A percentile compares a stretch with the other conserved stretches of the same genome.
These are phyloP conservation scores for Gossypium turneri DNA, from an alignment of 345 rosid species.

Conservation along the genomic window DNA sequence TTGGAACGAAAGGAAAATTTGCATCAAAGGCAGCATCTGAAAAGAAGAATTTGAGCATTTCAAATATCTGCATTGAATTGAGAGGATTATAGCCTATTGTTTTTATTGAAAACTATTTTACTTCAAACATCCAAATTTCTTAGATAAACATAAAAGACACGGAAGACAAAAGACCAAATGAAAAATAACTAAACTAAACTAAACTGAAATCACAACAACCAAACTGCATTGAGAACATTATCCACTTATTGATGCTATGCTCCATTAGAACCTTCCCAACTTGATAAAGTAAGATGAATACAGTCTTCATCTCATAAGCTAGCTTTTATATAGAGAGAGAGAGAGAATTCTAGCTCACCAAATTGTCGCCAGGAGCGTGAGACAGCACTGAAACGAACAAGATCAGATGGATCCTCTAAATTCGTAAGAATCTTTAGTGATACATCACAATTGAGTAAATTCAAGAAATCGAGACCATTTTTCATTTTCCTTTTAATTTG, in stretches of 20 bases:
- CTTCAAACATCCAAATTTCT: background rate
- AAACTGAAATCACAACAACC: background rate
- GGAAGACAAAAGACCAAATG: background rate
- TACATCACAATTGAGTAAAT: slow-evolving; percentile 41
- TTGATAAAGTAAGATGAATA: background rate
- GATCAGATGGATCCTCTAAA: slow-evolving; percentile 65
- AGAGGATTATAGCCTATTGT: background rate
- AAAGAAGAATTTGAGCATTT: background rate
- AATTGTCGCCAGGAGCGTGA: slow-evolving; percentile 64
- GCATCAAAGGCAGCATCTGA: background rate
- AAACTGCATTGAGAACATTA: background rate
- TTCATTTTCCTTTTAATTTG: slow-evolving; percentile 28
- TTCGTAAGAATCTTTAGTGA: slow-evolving; percentile 40
- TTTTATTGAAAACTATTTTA: background rate
- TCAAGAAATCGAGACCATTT: slow-evolving; percentile 46
- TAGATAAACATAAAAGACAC: background rate
- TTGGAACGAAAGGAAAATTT: background rate
- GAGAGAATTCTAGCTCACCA: slow-evolving; percentile 41
- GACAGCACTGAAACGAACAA: slow-evolving; percentile 58
- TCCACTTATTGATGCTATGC: background rate
- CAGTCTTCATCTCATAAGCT: background rate
- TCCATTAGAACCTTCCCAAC: background rate
- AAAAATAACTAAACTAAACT: background rate
- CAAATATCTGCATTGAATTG: background rate
- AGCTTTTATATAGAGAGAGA: too few relatives aligned